These are phyloP conservation scores for Scedosporium dehoogii DNA, from an alignment of 2,329 filamentous ascomycete species.

Conservation along the genomic window DNA sequence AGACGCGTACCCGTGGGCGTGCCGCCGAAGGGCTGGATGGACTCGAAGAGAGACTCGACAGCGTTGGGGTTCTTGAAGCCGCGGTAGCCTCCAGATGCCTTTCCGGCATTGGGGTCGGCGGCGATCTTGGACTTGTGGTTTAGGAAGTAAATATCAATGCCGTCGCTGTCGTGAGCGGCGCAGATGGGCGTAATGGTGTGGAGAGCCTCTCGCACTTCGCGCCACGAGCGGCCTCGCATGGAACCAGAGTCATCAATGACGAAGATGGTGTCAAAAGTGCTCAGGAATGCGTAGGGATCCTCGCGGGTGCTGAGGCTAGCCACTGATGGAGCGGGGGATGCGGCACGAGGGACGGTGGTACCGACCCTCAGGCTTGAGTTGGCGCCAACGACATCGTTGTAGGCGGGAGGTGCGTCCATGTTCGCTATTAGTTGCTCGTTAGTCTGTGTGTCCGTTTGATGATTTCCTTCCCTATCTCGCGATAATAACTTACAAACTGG, in stretches of 20 bases:
- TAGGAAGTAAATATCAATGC: slow-evolving; percentile 85
- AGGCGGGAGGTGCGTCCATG: slow-evolving; percentile 11
- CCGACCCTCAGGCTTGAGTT: neutral
- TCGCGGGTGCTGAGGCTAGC: slow-evolving; percentile 35
- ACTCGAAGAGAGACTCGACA: slow-evolving; percentile 62
- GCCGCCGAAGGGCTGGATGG: slow-evolving; percentile 50
- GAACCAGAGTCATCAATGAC: slow-evolving; percentile 86
- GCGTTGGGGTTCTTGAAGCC: slow-evolving; percentile 48
- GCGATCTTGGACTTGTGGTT: slow-evolving; percentile 47
- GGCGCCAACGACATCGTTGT: slow-evolving; percentile 3
- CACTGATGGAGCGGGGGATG: slow-evolving; percentile 8
- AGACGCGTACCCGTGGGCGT: slow-evolving; percentile 71
- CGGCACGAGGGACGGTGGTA: neutral
- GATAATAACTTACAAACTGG: slow-evolving; percentile 11
- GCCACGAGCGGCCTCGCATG: slow-evolving; percentile 72
- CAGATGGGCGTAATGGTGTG: slow-evolving; percentile 72
- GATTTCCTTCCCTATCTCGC: neutral
- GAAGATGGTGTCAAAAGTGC: slow-evolving; percentile 76
- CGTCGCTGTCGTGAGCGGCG: slow-evolving; percentile 67
- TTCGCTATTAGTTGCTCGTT: neutral
- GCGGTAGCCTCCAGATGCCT: slow-evolving; percentile 46
- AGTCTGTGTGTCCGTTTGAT: neutral
- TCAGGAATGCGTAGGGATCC: slow-evolving; percentile 67
- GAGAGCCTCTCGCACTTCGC: slow-evolving; percentile 61
- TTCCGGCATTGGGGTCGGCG: slow-evolving; percentile 20